Evolutionary conservation across 768 basidiomycete species (phyloP), one percentile per base, ranked within the genome.

Genomic region (Pulveroboletus sp.): DNA sequence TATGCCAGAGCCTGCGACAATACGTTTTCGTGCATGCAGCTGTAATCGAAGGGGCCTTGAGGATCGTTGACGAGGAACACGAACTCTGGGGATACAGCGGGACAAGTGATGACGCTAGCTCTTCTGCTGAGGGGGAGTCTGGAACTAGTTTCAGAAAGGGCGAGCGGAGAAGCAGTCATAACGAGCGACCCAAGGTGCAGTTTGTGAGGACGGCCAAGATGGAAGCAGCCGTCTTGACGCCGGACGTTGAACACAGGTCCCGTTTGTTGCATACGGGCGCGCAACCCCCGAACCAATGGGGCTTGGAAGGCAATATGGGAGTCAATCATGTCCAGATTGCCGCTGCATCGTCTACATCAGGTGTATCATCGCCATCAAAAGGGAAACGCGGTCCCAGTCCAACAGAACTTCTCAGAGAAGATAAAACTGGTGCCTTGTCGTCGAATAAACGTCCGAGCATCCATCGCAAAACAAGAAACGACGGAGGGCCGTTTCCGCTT

Each of bases 11-110:
- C 66, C 71, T 94, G 62, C 74, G 93, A 50, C 95, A 98, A 71
- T 98, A 94, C 62, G 86, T 94, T 17, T 97, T 94, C 68, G 89
- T 93, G 31, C 90, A 96, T 64, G 82, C 85, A 26, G 91, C 85
- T 16, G 75, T 93, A 49, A 78, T 93, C 49, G 88, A 90, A 67
- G 90, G 91, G 7, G 79, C 85, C 14, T 67, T 93, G 69, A 76
- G 79, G 76, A 73, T 92, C 16, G 76, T 86, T 39, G 89, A 91
- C 55, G 86, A 90, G 65, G 82, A 86, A 68, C 74, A 71, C 49
- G 73, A 73, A 60, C 45, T 65, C 37, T 67, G 68, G 63, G 63
- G 58, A 22, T 63, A 60, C 19, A 20, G 50, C 27, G 49, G 55
- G 42, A 41, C 47, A 27, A 62, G 59, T 10, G 61, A 62, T 37